Evolutionary conservation across 495 filamentous ascomycete species (phyloP).

Genomic region (Penicillium daleae): DNA sequence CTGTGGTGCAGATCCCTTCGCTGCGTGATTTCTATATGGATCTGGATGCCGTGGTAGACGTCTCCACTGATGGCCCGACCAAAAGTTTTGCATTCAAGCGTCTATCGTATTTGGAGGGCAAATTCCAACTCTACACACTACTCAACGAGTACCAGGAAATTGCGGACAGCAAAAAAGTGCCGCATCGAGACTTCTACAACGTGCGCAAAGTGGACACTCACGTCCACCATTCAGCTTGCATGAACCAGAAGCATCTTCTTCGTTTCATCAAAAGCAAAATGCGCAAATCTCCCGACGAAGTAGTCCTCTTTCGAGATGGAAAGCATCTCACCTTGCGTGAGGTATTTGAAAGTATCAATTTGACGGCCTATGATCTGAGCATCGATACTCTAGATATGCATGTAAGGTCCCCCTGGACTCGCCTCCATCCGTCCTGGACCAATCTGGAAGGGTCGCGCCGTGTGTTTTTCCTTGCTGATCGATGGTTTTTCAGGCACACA

Average conservation of each 20-base stretch:
- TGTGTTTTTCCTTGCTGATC: not conserved
- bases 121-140: slow-evolving; percentile 90
- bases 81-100: slow-evolving; percentile 97
- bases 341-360: slow-evolving; percentile 95
- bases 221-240: slow-evolving; percentile 98
- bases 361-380: slow-evolving; percentile 96
- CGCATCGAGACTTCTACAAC: slow-evolving; percentile 98
- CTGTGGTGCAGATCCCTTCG: slow-evolving; percentile 80
- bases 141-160: slow-evolving; percentile 97
- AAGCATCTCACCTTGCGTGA: slow-evolving; percentile 89
- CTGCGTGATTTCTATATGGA: slow-evolving; percentile 95
- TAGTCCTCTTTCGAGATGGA: slow-evolving; percentile 90
- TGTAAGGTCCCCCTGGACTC: slow-evolving; percentile 50
- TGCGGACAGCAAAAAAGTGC: slow-evolving; percentile 95
- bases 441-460: not conserved
- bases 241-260: slow-evolving; percentile 98
- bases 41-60: slow-evolving; percentile 78
- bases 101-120: slow-evolving; percentile 92
- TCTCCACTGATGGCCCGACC: slow-evolving; percentile 91
- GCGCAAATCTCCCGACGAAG: slow-evolving; percentile 94
- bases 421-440: not conserved
- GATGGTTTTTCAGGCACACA: slow-evolving; percentile 73
- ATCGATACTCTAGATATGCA: slow-evolving; percentile 99
- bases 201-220: slow-evolving; percentile 98
- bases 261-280: slow-evolving; percentile 99